Base-by-base conservation (phyloP, 1,284 basidiomycete species). In the Coniferiporia sulphurascens region DNA sequence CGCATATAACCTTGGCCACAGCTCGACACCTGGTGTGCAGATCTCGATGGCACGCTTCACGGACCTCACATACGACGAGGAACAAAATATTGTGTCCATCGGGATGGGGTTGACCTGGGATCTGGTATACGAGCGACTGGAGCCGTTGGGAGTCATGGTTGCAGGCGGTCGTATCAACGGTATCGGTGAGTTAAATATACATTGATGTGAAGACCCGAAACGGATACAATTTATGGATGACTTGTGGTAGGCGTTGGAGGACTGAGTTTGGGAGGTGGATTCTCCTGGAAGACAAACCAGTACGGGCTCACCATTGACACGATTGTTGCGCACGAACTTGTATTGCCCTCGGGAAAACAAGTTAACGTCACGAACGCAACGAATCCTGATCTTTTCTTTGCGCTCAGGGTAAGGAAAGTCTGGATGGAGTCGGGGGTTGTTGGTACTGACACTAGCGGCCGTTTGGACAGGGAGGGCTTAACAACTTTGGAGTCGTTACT, bases 21-120 rank as follows among this genome's bases (percentile, higher is more conserved):
- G 66, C 52, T 68, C 66, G 13, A 66, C 67, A 5, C 56, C 52
- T 7, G 68, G 68, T n/a, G 63, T 69, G 4, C 66, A 67, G 19
- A 65, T 69, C 45, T 62, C 67, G 17, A 51, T 69, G 63, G 34
- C 56, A 13, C 50, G 52, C 8, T 68, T 68, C 48, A 64, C 61
- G 22, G 38, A 61, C n/a, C 53, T 64, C n/a, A 54, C 38, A 10
- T 63, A 61, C 22, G 50, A 65, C 41, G 49, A 62, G 13, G 60
- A 52, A 19, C 38, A 48, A 19, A 45, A 49, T 2, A 60, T 57
- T 32, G 64, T 61, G 15, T 60, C 52, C n/a, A 59, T 65, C 13
- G 66, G 66, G 15, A 44, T 65, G 52, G 65, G 63, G 10, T 50
- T 60, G 15, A 64, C 60, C 8, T 68, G 67, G 67, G 65, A 64